Evolutionary conservation across 768 basidiomycete species (phyloP), one percentile per base, ranked within the genome.

Genomic region (Boletus fagicola): DNA sequence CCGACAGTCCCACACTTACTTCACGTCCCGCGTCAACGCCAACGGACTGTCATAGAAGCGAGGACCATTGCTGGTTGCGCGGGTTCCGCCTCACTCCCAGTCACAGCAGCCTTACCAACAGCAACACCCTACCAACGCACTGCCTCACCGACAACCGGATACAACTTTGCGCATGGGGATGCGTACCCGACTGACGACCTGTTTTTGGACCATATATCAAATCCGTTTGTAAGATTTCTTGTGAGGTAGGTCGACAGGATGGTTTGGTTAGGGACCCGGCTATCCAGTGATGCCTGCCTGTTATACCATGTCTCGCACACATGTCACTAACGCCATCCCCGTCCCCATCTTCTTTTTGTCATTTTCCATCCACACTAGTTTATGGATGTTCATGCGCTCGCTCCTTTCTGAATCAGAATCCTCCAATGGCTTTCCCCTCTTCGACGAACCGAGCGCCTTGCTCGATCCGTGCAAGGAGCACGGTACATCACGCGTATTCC

Each of bases 381-480:
- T 86, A 13, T 78, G 86, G 39, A 86, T n/a, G n/a, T n/a, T n/a
- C n/a, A n/a, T n/a, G n/a, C n/a, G n/a, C 26, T 80, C 83, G 5
- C 76, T 84, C 24, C 68, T 77, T n/a, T 77, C 80, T 1, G 72
- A 69, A 48, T 53, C 56, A 2, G 77, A 81, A 53, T 62, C 77
- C 12, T 68, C 69, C 15, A 80, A 86, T 8, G 84, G 86, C 0
- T 68, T 88, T 24, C 67, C 88, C 35, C 74, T 88, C 20, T 88
- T 88, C 62, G 87, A 89, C 59, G 86, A 90, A 58, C 87, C 87
- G 0, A 86, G 84, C 30, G 87, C 87, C 5, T 83, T 85, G 58
- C 74, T 89, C 42, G 86, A 90, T 69, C 90, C 90, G 8, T 80
- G 78, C 10, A 88, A 90, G 4, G 90, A 92, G 64, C 88, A 92